Percentiles rank a stretch among this genome's conserved stretches.
Evolutionary conservation across 805 yeast genomes (phyloP).

Genomic region (Starmerella gropengiesseri): DNA sequence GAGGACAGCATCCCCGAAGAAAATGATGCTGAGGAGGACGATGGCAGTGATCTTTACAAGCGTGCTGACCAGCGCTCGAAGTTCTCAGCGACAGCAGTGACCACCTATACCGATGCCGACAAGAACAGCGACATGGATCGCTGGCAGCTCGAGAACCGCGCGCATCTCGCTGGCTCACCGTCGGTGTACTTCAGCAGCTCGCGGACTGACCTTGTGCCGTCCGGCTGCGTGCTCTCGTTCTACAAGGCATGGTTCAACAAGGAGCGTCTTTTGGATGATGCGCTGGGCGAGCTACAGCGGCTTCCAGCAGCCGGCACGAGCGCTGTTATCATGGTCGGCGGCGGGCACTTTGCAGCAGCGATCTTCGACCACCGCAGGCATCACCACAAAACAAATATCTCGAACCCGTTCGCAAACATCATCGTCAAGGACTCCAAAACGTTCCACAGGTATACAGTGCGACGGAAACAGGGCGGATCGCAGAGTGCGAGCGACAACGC

Average conservation of each 20-base stretch:
- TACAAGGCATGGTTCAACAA: conserved; percentile 53
- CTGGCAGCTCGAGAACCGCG: conserved; percentile 22
- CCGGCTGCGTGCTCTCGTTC: conserved; percentile 46
- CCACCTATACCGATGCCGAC: conserved; percentile 33
- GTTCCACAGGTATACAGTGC: conserved; percentile 87
- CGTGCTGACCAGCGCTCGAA: conserved; percentile 2
- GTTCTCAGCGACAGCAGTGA: conserved; percentile 35
- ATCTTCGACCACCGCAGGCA: conserved; percentile 60
- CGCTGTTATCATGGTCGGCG: conserved; percentile 87
- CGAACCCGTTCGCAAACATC: conserved; percentile 37
- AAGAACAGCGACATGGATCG: conserved; percentile 16
- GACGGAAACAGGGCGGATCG: conserved; percentile 96
- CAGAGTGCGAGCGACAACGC: conserved; percentile 88
- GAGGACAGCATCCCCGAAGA: conserved; percentile 1
- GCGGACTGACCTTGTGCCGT: conserved; percentile 29
- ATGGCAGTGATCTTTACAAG: neutral
- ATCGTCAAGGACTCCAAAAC: conserved; percentile 62
- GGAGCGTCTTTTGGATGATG: conserved; percentile 34
- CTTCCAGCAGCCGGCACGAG: conserved; percentile 38
- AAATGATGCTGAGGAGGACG: conserved; percentile 27
- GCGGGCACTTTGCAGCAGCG: conserved; percentile 97
- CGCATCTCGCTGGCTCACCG: conserved; percentile 44
- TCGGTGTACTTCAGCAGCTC: conserved; percentile 46
- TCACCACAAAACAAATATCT: conserved; percentile 42
- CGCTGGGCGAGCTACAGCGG: conserved; percentile 38